Conservation (phyloP, 1,139 yeast genomes). For the Pichia sp. region DNA sequence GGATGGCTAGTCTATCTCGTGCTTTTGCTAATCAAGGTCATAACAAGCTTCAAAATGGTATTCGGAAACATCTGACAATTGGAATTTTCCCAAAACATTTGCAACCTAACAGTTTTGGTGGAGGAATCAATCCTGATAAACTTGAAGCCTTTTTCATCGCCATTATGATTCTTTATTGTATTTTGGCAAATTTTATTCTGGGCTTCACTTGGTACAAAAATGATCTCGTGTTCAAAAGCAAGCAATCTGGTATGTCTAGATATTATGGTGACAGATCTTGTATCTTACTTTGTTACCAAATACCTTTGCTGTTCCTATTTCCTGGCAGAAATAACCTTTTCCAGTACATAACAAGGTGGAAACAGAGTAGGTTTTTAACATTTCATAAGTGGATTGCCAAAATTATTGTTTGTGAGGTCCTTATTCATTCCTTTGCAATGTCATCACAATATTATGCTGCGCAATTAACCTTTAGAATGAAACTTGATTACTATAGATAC, state of each 20-base stretch:
- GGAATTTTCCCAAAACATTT: conserved; percentile 46
- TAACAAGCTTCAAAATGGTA: conserved; percentile 31
- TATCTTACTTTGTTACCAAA: conserved; percentile 41
- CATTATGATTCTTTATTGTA: conserved; percentile 39
- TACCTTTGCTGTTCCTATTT: conserved; percentile 51
- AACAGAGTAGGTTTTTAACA: conserved; percentile 49
- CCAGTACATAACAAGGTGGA: conserved; percentile 61
- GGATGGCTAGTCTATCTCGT: conserved; percentile 37
- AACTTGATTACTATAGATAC: conserved; percentile 38
- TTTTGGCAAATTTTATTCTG: conserved; percentile 21
- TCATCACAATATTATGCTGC: conserved; percentile 32
- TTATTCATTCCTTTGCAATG: conserved; percentile 49
- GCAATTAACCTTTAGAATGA: too few relatives aligned
- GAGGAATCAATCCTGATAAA: conserved; percentile 53
- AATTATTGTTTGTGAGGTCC: conserved; percentile 31
- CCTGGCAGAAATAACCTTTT: conserved; percentile 66
- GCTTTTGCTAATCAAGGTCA: conserved; percentile 29
- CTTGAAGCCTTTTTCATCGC: conserved; percentile 46
- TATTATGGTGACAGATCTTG: conserved; percentile 57
- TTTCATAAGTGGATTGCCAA: conserved; percentile 66
- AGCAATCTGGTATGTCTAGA: conserved; percentile 40
- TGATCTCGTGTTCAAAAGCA: conserved; percentile 33
- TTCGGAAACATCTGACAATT: conserved; percentile 38
- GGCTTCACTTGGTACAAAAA: conserved; percentile 39
- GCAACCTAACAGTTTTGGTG: conserved; percentile 26